Evolutionary conservation across 768 basidiomycete genomes (phyloP), one percentile per base, ranked within the genome.

Genomic region (Lyophyllum shimeji): DNA sequence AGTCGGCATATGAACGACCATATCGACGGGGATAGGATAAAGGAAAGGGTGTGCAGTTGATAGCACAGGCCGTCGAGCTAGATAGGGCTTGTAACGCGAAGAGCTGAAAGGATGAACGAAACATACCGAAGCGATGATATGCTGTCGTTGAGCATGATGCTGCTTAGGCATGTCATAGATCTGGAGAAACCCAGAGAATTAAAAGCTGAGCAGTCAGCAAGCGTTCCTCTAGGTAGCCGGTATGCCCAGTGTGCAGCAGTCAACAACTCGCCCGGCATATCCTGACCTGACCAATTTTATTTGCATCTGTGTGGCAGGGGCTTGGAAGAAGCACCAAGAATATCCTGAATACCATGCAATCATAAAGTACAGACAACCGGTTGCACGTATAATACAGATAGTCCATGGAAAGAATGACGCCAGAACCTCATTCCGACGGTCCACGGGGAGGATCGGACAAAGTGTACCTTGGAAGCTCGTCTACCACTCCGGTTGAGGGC

Each of bases 1-100:
- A 85, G 61, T 37, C 90, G 81, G 52, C 74, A 77, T 37, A 85
- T 48, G 60, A 81, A 79, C 13, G 78, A 67, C 76, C 79, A 78
- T 55, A 90, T 64, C 29, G 85, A 79, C 7, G 90, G 90, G 3
- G 89, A 85, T 29, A 88, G 76, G 71, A 92, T 82, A 78, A 89
- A 92, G 42, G 89, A 91, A 55, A 91, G 67, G 49, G 83, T 79
- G 69, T 88, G 83, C 59, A 93, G 73, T 66, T 90, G 87, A 72
- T 87, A 87, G 57, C 89, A 75, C 29, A 90, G 71, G 56, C 78
- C 71, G 69, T 91, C 86, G 67, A 91, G 79, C 90, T 91, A 64
- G 43, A 60, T 34, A 52, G 47, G 50, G 44, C 50, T 62, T 51
- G 43, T 56, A 50, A 60, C 39, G 39, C 54, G 25, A 54, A 43